Conservation (phyloP, 139 green algal species). For the Marvania coccoides region DNA sequence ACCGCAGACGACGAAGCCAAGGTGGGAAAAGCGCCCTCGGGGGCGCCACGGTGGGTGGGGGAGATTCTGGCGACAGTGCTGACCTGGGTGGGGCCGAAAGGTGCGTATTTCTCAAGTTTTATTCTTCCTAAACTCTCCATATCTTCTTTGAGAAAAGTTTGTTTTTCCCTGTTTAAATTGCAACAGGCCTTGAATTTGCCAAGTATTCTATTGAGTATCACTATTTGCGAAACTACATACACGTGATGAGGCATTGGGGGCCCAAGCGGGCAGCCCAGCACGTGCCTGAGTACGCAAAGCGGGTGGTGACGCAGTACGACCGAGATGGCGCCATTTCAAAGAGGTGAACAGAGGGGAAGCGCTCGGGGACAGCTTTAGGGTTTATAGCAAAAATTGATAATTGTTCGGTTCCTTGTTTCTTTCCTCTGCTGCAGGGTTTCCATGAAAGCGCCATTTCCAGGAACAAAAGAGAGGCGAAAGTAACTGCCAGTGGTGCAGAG, state of each 20-base stretch:
- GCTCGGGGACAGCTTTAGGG: too few relatives aligned
- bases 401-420: too few relatives aligned
- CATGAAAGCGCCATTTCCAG: too few relatives aligned
- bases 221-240: constrained; percentile 81
- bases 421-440: too few relatives aligned
- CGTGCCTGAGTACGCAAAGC: constrained; percentile 63
- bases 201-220: constrained; percentile 96
- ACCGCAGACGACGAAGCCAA: constrained; percentile 88
- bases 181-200: constrained; percentile 96
- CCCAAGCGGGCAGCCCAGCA: constrained; percentile 40
- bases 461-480: too few relatives aligned
- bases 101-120: too few relatives aligned
- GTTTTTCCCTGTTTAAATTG: too few relatives aligned
- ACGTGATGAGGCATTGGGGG: constrained; percentile 63
- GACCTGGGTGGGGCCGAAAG: constrained; percentile 71
- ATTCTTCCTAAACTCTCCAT: too few relatives aligned
- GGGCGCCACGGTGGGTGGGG: constrained; percentile 71
- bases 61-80: constrained; percentile 75
- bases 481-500: too few relatives aligned
- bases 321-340: constrained; percentile 29
- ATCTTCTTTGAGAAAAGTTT: too few relatives aligned
- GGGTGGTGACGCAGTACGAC: constrained; percentile 74
- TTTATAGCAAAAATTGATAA: too few relatives aligned
- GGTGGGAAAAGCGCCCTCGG: constrained; percentile 67
- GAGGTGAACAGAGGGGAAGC: too few relatives aligned